Percentiles rank a stretch among this genome's conserved stretches.
Conservation (phyloP, 805 yeast species). For the Ogataea paraovalis region DNA sequence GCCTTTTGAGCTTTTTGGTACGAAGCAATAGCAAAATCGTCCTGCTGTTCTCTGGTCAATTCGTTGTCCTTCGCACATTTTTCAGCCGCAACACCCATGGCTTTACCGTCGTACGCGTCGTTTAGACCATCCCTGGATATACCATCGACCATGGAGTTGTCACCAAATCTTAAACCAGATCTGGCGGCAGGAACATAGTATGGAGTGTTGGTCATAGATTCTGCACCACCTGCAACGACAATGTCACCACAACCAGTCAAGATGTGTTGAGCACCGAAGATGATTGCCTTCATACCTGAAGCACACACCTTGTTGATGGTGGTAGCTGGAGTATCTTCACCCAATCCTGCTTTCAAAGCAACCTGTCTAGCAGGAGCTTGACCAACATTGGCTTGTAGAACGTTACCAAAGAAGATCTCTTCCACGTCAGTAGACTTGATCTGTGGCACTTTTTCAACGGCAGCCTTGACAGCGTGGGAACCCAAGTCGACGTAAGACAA, state of each 20-base stretch:
- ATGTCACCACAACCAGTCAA: conserved; percentile 86
- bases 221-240: conserved; percentile 96
- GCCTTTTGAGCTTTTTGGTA: conserved; percentile 87
- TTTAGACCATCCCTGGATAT: conserved; percentile 86
- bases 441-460: conserved; percentile 76
- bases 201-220: conserved; percentile 94
- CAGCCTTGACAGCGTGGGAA: conserved; percentile 86
- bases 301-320: conserved; percentile 97
- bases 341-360: conserved; percentile 84
- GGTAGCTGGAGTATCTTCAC: conserved; percentile 76
- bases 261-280: conserved; percentile 86
- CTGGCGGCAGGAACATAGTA: conserved; percentile 87
- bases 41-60: conserved; percentile 82
- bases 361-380: conserved; percentile 99
- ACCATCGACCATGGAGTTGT: conserved; percentile 76
- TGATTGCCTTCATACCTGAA: conserved; percentile 88
- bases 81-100: conserved; percentile 98
- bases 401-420: conserved; percentile 91
- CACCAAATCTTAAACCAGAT: conserved; percentile 88
- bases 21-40: conserved; percentile 77
- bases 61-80: conserved; percentile 84
- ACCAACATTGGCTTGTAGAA: conserved; percentile 87
- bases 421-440: conserved; percentile 76
- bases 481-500: conserved; percentile 84
- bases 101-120: conserved; percentile 83